phyloP scores from a whole-genome alignment of 495 filamentous ascomycete genomes.

The Podospora pseudocomata region DNA sequence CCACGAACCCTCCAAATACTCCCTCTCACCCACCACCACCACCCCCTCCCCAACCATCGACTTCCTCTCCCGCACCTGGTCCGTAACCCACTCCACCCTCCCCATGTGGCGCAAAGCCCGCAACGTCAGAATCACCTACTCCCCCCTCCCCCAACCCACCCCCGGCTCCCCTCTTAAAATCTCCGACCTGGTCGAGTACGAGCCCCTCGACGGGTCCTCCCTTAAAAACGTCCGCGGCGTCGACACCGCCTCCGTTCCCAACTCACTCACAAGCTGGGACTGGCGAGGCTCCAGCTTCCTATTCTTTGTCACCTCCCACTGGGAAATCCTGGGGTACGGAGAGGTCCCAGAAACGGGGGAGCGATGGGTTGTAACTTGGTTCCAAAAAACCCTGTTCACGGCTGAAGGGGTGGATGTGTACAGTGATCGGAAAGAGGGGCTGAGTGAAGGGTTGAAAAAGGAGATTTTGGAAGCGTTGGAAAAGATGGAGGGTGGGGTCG shows the following conservation, averaged over 20 bases:
- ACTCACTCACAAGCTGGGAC: conserved; percentile 51
- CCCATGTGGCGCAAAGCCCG: conserved; percentile 67
- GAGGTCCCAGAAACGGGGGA: conserved; percentile 42
- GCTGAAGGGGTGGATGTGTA: conserved; percentile 74
- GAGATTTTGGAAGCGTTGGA: conserved; percentile 45
- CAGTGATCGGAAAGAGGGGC: conserved; percentile 51
- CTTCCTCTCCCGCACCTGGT: conserved; percentile 67
- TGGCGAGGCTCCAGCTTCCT: conserved; percentile 72
- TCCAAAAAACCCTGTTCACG: conserved; percentile 69
- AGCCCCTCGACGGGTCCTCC: conserved; percentile 43
- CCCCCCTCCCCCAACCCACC: conserved; percentile 36
- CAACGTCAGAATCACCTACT: conserved; percentile 75
- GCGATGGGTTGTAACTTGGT: conserved; percentile 70
- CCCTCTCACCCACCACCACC: conserved; percentile 16
- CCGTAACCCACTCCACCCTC: conserved; percentile 72
- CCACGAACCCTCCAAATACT: conserved; percentile 46
- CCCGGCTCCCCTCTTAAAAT: conserved; percentile 23
- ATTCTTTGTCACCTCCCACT: conserved; percentile 60
- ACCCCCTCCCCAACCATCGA: conserved; percentile 48
- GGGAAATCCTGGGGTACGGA: conserved; percentile 73
- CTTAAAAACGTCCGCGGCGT: conserved; percentile 59
- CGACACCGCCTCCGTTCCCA: conserved; percentile 49
- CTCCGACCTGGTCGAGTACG: conserved; percentile 67
- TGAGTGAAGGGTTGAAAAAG: conserved; percentile 44
- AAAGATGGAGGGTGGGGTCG: conserved; percentile 38